Conservation (phyloP, 352 stramenopile species). For the Pythium inflatum region DNA sequence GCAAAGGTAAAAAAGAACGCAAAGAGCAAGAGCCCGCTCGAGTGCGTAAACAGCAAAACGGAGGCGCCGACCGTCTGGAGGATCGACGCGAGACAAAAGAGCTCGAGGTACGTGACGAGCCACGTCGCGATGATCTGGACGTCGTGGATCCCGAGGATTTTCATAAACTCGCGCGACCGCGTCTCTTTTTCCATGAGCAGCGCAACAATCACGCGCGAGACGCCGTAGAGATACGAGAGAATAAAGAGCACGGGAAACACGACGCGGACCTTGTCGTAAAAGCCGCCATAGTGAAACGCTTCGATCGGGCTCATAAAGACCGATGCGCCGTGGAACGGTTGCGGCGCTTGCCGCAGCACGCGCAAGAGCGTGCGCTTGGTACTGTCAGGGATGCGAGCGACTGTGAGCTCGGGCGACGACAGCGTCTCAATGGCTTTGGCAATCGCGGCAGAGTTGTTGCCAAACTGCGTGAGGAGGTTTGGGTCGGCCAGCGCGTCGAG, state of each 20-base stretch:
- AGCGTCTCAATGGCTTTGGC: constrained; percentile 10
- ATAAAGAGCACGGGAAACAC: constrained; percentile 92
- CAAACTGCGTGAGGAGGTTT: background rate
- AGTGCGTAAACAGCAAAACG: constrained; percentile 53
- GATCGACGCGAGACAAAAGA: constrained; percentile 52
- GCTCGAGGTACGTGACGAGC: constrained; percentile 80
- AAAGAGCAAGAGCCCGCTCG: constrained; percentile 47
- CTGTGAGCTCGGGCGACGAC: background rate
- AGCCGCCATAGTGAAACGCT: constrained; percentile 60
- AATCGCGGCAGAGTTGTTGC: background rate
- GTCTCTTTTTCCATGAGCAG: constrained; percentile 94
- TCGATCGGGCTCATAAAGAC: constrained; percentile 58
- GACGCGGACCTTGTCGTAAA: constrained; percentile 77
- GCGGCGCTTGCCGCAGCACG: constrained; percentile 60
- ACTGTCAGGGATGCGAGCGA: constrained; percentile 36
- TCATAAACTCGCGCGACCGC: constrained; percentile 88
- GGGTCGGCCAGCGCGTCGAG: constrained; percentile 14
- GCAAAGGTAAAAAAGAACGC: constrained; percentile 79
- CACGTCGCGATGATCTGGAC: constrained; percentile 53
- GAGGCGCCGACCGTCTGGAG: constrained; percentile 48
- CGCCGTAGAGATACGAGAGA: constrained; percentile 92
- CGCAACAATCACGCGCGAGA: constrained; percentile 89
- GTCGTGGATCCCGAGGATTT: constrained; percentile 90
- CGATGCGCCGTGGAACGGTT: constrained; percentile 54
- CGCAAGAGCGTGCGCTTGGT: constrained; percentile 48